Conservation (phyloP, 768 basidiomycete species). For the Neoboletus magnificus region DNA sequence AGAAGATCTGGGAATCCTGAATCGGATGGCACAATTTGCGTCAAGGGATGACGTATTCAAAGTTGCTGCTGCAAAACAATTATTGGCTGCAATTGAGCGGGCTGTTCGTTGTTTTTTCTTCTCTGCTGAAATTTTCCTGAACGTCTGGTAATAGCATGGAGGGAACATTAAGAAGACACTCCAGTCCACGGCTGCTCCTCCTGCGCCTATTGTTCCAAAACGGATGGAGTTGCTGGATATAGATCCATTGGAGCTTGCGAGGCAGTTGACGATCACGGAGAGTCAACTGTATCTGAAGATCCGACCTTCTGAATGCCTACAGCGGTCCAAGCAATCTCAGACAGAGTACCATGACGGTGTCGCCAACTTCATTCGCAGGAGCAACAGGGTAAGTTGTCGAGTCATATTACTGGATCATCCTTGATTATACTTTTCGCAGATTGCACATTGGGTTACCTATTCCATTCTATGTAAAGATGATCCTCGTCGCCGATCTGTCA, state of each 20-base stretch:
- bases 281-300: slow-evolving; percentile 57
- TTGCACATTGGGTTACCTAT: slow-evolving; percentile 62
- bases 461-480: slow-evolving; percentile 55
- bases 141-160: slow-evolving; percentile 18
- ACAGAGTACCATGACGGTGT: slow-evolving; percentile 49
- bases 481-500: slow-evolving; percentile 52
- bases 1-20: slow-evolving; percentile 50
- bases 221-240: slow-evolving; percentile 57
- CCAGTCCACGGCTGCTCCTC: slow-evolving; percentile 39
- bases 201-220: slow-evolving; percentile 46
- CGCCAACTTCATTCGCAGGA: slow-evolving; percentile 53
- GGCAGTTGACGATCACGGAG: slow-evolving; percentile 67
- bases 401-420: not conserved
- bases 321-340: slow-evolving; percentile 48
- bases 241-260: slow-evolving; percentile 60
- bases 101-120: slow-evolving; percentile 37
- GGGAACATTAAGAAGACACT: slow-evolving; percentile 36
- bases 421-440: slow-evolving; percentile 24
- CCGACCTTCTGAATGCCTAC: slow-evolving; percentile 56
- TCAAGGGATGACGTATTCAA: slow-evolving; percentile 39
- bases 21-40: slow-evolving; percentile 52
- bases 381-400: slow-evolving; percentile 43
- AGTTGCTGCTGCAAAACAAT: slow-evolving; percentile 46
- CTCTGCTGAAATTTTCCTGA: not conserved
- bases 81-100: slow-evolving; percentile 48